phyloP scores from a whole-genome alignment of 1,284 basidiomycete genomes.

The Rhodotorula glutinis region DNA sequence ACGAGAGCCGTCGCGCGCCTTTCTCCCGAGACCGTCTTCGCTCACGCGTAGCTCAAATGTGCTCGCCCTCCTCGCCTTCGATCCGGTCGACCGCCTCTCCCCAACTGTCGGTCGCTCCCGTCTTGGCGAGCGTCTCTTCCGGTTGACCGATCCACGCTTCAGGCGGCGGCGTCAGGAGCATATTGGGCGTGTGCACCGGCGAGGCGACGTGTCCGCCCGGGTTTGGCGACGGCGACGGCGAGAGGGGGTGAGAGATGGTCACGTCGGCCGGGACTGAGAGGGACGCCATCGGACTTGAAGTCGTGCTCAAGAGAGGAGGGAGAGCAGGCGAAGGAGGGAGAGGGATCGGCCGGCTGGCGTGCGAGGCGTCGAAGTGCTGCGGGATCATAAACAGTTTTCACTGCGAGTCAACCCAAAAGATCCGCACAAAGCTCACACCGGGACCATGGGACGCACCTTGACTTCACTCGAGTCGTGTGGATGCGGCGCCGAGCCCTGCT shows the following conservation, averaged over 20 bases:
- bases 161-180: not conserved
- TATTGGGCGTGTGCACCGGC: not conserved
- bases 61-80: not conserved
- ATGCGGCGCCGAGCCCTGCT: no score
- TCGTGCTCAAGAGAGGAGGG: not conserved
- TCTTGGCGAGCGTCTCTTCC: not conserved
- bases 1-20: no score
- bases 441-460: no score
- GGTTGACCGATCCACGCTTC: not conserved
- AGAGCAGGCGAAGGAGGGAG: not conserved
- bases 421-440: no score
- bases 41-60: not conserved
- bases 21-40: no score
- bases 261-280: not conserved
- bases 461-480: no score
- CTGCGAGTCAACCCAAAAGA: no score
- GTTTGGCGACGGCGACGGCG: not conserved
- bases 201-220: not conserved
- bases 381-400: no score
- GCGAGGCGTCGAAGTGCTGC: not conserved
- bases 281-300: not conserved
- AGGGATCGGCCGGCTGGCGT: not conserved
- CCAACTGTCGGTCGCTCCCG: conserved; percentile 2
- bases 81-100: not conserved
- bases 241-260: not conserved